phyloP scores from a whole-genome alignment of 768 basidiomycete genomes.

The Phaeotremella skinneri region DNA sequence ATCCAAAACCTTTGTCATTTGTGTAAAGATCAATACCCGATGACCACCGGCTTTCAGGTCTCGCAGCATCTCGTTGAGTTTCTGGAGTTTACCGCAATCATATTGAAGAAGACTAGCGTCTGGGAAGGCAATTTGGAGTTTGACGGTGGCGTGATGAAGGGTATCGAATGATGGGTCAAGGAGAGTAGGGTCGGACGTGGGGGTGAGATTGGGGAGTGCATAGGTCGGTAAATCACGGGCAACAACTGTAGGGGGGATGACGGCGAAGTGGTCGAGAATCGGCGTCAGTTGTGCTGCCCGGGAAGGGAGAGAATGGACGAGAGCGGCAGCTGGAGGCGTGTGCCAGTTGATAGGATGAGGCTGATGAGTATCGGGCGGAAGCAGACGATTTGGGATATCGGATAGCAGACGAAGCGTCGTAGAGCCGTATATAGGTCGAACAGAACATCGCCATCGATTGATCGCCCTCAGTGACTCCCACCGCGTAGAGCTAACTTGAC shows the following conservation, averaged over 20 bases:
- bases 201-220: conserved; percentile 57
- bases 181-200: conserved; percentile 42
- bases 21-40: conserved; percentile 90
- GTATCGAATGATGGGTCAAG: conserved; percentile 61
- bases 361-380: conserved; percentile 22
- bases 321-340: conserved; percentile 52
- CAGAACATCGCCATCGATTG: conserved; percentile 68
- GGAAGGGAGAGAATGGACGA: conserved; percentile 64
- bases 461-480: conserved; percentile 72
- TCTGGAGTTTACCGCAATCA: conserved; percentile 93
- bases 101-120: conserved; percentile 85
- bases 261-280: conserved; percentile 69
- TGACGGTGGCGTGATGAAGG: conserved; percentile 72
- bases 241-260: conserved; percentile 74
- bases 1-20: conserved; percentile 92
- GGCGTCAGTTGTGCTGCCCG: conserved; percentile 61
- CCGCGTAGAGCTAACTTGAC: conserved; percentile 59
- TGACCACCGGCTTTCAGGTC: conserved; percentile 84
- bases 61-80: conserved; percentile 71
- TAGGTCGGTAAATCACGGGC: conserved; percentile 69
- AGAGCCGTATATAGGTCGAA: conserved; percentile 51
- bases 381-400: conserved; percentile 50
- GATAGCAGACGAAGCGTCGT: conserved; percentile 47
- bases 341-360: conserved; percentile 21
- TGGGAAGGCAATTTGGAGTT: conserved; percentile 89